A percentile compares a stretch with the other conserved stretches of the same genome.
phyloP scores from a whole-genome alignment of 1,284 basidiomycete genomes.

The Trametes sp. region DNA sequence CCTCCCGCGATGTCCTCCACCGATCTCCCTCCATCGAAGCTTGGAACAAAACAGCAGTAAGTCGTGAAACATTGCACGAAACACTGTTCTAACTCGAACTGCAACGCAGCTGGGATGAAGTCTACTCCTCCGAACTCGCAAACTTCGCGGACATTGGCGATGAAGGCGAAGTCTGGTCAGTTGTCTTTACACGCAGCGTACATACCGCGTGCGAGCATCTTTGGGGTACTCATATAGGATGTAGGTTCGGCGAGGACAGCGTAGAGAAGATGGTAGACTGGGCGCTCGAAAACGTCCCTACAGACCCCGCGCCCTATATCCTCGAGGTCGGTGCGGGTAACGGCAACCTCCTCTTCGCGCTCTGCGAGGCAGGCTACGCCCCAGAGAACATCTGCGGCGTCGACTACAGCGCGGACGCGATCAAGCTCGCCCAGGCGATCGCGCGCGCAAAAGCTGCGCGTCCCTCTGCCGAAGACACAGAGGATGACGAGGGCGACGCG shows the following conservation, averaged over 20 bases:
- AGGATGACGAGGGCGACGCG: conserved; percentile 4
- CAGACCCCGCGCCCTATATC: conserved; percentile 54
- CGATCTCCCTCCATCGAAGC: conserved; percentile 48
- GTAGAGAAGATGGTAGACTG: conserved; percentile 85
- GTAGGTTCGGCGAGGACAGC: conserved; percentile 86
- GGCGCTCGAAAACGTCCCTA: conserved; percentile 59
- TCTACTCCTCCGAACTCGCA: conserved; percentile 74
- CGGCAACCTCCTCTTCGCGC: conserved; percentile 81
- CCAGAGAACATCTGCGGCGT: conserved; percentile 68
- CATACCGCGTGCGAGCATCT: too few relatives aligned
- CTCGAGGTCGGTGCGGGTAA: conserved; percentile 88
- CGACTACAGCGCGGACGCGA: conserved; percentile 83
- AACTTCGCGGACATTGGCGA: conserved; percentile 87
- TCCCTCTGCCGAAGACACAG: conserved; percentile 9
- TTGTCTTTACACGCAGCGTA: too few relatives aligned
- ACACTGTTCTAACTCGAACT: background rate
- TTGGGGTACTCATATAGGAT: background rate
- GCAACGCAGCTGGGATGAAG: conserved; percentile 68
- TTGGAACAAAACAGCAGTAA: conserved; percentile 59
- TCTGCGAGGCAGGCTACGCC: conserved; percentile 73
- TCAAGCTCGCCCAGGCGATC: conserved; percentile 65
- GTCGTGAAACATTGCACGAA: conserved; percentile 19
- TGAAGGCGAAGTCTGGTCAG: conserved; percentile 89
- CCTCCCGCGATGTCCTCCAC: conserved; percentile 34
- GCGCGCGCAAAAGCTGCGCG: conserved; percentile 49